Conservation (phyloP, 73 alveolate species). For the Tetrahymena borealis region DNA sequence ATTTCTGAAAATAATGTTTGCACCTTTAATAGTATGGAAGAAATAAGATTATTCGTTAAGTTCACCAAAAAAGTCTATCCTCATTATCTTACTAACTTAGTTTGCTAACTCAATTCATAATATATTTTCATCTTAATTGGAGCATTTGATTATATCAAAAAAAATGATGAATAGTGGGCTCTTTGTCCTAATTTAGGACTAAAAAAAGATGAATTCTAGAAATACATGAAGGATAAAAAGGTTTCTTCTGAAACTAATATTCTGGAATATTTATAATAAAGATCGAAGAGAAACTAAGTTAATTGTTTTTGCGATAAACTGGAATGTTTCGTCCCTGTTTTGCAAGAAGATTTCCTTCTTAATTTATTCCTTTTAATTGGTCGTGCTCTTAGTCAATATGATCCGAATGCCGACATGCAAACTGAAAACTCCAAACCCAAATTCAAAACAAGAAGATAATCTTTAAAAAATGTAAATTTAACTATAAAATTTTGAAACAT, state of each 20-base stretch:
- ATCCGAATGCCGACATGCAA: background rate
- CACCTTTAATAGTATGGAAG: background rate
- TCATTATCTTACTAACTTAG: background rate
- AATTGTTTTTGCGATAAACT: background rate
- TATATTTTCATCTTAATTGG: background rate
- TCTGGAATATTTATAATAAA: background rate
- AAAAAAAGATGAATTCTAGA: background rate
- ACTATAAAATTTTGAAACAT: background rate
- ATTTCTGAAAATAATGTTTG: background rate
- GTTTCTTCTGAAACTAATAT: background rate
- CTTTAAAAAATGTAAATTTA: background rate
- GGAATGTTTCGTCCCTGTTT: background rate
- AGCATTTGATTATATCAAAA: background rate
- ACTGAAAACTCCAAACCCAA: background rate
- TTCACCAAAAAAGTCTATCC: background rate
- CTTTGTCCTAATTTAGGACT: background rate
- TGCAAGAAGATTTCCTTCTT: background rate
- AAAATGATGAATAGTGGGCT: background rate
- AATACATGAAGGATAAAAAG: background rate
- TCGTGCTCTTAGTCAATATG: background rate
- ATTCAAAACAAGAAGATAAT: background rate
- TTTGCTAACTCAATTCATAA: background rate
- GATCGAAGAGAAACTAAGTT: background rate
- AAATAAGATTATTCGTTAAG: background rate
- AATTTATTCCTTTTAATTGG: background rate